These are phyloP conservation scores for Phytopythium kandeliae DNA, from an alignment of 352 stramenopile genomes.

Conservation along the genomic window DNA sequence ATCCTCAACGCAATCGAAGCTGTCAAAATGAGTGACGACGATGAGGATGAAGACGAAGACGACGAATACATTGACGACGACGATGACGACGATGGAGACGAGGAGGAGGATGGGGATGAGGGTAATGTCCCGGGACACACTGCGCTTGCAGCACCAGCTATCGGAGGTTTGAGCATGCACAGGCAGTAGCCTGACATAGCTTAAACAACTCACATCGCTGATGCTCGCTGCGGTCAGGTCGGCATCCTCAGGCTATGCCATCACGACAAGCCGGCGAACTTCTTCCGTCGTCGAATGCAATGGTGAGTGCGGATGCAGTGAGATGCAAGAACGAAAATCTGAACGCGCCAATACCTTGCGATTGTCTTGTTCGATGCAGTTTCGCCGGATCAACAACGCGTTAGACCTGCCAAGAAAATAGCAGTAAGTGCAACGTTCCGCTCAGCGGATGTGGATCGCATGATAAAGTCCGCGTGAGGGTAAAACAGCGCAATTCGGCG, in stretches of 20 bases:
- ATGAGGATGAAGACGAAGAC: slow-evolving; percentile 53
- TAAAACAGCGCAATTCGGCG: too few relatives aligned
- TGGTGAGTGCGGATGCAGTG: slow-evolving; percentile 21
- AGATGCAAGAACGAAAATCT: neutral
- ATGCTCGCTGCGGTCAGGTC: neutral
- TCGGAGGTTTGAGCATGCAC: slow-evolving; percentile 11
- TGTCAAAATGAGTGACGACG: slow-evolving; percentile 67
- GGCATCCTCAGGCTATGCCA: slow-evolving; percentile 27
- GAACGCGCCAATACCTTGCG: neutral
- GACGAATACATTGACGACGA: slow-evolving; percentile 38
- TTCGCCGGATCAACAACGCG: slow-evolving; percentile 58
- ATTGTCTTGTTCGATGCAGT: slow-evolving; percentile 15
- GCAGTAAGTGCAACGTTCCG: neutral
- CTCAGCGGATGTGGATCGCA: too few relatives aligned
- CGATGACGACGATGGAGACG: slow-evolving; percentile 20
- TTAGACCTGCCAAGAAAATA: slow-evolving; percentile 29
- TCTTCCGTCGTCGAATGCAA: slow-evolving; percentile 50
- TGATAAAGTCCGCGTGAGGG: too few relatives aligned
- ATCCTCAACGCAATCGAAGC: slow-evolving; percentile 75
- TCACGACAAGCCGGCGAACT: slow-evolving; percentile 13
- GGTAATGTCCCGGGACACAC: slow-evolving; percentile 47
- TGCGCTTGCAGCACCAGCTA: slow-evolving; percentile 5
- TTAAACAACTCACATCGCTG: too few relatives aligned
- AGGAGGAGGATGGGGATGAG: slow-evolving; percentile 57
- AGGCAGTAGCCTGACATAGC: neutral